Evolutionary conservation across 345 rosid genomes (phyloP), one percentile per base, ranked within the genome.

Genomic region (Eucalyptus pauciflora): DNA sequence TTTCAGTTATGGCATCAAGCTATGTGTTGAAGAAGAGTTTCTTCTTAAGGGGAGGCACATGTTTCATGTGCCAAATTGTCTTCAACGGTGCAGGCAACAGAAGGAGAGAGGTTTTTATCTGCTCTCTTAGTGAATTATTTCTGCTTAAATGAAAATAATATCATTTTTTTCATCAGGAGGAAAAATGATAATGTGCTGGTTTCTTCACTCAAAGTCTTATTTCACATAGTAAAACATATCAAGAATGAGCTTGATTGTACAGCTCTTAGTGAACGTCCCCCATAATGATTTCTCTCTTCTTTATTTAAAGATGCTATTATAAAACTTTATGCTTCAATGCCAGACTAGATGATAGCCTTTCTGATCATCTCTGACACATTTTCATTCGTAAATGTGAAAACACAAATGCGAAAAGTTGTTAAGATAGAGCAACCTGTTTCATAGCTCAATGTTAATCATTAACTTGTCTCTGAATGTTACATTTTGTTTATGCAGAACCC

Each of bases 1-100:
- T 81, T 93, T 88, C 94, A 97, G 99, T 91, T 90, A 96, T 91
- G 92, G 89, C 86, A 91, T 96, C 80, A 89, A 56, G 25, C 91
- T 97, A 89, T 9, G 45, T 33, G 91, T 87, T 92, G 90, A 90
- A 85, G 90, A 49, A 64, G 93, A 93, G 88, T 81, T 91, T 2
- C 91, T 97, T 58, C 92, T 97, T 54, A 86, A 88, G 1, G 98
- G 95, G 54, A 92, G 95, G 86, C 98, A 92, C 88, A 86, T 96
- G 88, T 96, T 95, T 91, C 92, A 90, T 3, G 86, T 94, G 86
- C 96, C 94, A 33, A 97, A 94, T 92, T 88, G 90, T 86, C 93
- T 95, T 89, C 86, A 51, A 17, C 87, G 89, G 85, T 60, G 92
- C 90, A 90, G 90, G 91, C 94, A 90, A 87, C 90, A 86, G 86